These are phyloP conservation scores for Colletotrichum cereale DNA, from an alignment of 2,329 filamentous ascomycete genomes.

Conservation along the genomic window DNA sequence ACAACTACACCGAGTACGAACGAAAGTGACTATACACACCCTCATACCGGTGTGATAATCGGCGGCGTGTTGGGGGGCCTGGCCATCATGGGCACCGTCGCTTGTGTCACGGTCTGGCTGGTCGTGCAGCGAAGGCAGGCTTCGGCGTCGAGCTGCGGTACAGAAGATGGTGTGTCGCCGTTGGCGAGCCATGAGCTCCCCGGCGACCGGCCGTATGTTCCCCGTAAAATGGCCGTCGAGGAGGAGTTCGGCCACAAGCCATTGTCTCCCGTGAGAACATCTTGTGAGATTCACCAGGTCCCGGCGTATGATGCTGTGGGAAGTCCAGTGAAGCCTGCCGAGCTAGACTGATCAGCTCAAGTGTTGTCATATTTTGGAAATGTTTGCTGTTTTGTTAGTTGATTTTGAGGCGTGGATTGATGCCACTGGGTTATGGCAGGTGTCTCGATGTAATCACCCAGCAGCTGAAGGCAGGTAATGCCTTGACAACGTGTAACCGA, in stretches of 20 bases:
- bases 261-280: neutral
- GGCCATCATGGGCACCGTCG: conserved; percentile 10
- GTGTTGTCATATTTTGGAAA: neutral
- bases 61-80: conserved; percentile 27
- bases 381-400: neutral
- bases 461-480: neutral
- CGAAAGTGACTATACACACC: neutral
- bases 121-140: conserved; percentile 1
- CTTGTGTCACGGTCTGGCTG: conserved; percentile 20
- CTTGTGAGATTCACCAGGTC: neutral
- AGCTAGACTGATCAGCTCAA: conserved; percentile 8
- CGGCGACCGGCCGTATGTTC: neutral
- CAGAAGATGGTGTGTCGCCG: neutral
- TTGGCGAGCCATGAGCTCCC: neutral
- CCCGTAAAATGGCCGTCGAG: neutral
- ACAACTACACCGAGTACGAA: neutral
- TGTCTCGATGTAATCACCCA: neutral
- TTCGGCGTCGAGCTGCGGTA: neutral
- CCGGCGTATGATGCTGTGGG: neutral
- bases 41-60: conserved; percentile 13
- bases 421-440: neutral
- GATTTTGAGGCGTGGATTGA: too few species aligned
- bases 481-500: neutral
- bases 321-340: conserved; percentile 24
- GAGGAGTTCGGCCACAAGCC: neutral